Evolutionary conservation across 225 moss, liverwort and hornwort species (phyloP).

Genomic region (Thuidium tamariscinum): DNA sequence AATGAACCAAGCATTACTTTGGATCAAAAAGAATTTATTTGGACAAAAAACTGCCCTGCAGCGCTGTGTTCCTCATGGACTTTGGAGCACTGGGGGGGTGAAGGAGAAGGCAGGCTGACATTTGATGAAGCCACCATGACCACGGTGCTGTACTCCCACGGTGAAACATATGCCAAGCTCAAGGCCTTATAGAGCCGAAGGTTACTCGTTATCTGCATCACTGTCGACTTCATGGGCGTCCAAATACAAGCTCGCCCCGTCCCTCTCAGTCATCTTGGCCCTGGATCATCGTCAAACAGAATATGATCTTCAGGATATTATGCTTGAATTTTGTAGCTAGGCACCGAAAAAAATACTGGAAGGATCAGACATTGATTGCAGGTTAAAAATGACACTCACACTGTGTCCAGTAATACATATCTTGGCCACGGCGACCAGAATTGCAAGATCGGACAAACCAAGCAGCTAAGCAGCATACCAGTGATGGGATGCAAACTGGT

Average conservation of each 20-base stretch:
- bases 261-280: conserved; percentile 51
- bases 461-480: neutral
- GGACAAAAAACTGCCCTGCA: neutral
- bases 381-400: neutral
- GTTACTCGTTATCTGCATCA: conserved; percentile 45
- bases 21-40: neutral
- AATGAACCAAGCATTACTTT: neutral
- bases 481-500: too few relatives aligned
- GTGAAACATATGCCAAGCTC: neutral
- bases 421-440: neutral
- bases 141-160: neutral
- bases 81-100: neutral
- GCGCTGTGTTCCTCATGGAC: neutral
- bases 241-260: conserved; percentile 41
- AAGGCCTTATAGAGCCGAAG: neutral
- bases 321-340: neutral
- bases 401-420: neutral
- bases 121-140: neutral
- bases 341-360: neutral
- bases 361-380: neutral
- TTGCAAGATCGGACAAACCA: neutral
- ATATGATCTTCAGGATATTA: neutral
- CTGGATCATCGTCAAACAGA: conserved; percentile 3
- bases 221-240: conserved; percentile 43
- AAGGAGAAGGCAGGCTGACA: neutral